Percentiles rank a stretch among this genome's conserved stretches.
phyloP scores from a whole-genome alignment of 768 basidiomycete species.

The Russula virescens region DNA sequence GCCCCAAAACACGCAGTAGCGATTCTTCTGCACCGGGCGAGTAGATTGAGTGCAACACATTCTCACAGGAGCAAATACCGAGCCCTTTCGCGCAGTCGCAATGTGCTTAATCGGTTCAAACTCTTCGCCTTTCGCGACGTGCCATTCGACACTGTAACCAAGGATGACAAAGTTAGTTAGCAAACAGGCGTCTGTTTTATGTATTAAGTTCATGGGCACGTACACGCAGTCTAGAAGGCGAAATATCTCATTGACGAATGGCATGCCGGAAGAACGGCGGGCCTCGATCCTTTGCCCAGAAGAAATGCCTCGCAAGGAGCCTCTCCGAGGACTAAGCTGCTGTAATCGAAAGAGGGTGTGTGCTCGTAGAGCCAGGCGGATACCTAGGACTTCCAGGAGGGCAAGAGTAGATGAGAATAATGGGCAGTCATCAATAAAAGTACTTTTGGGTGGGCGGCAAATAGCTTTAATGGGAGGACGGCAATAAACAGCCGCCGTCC shows the following conservation, averaged over 20 bases:
- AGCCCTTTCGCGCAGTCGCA: constrained; percentile 87
- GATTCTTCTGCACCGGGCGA: constrained; percentile 96
- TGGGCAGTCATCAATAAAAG: background rate
- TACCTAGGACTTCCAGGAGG: constrained; percentile 85
- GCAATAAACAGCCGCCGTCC: no score
- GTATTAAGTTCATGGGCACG: constrained; percentile 32
- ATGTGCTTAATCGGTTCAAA: constrained; percentile 79
- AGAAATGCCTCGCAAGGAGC: constrained; percentile 79
- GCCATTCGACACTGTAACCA: constrained; percentile 83
- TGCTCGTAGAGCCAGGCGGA: constrained; percentile 86
- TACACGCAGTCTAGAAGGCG: constrained; percentile 83
- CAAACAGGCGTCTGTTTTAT: no score
- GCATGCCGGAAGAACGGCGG: constrained; percentile 82
- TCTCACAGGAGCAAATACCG: constrained; percentile 87
- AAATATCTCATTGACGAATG: constrained; percentile 94
- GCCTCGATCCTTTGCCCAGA: constrained; percentile 78
- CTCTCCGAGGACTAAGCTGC: constrained; percentile 94
- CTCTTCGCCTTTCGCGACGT: no score
- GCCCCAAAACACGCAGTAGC: constrained; percentile 73
- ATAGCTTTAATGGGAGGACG: no score
- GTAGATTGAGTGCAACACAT: no score
- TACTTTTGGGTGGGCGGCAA: no score
- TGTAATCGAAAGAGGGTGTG: constrained; percentile 39
- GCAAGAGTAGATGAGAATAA: constrained; percentile 2
- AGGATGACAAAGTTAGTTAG: background rate